Evolutionary conservation across 768 basidiomycete genomes (phyloP).

Genomic region (Russula vinacea): DNA sequence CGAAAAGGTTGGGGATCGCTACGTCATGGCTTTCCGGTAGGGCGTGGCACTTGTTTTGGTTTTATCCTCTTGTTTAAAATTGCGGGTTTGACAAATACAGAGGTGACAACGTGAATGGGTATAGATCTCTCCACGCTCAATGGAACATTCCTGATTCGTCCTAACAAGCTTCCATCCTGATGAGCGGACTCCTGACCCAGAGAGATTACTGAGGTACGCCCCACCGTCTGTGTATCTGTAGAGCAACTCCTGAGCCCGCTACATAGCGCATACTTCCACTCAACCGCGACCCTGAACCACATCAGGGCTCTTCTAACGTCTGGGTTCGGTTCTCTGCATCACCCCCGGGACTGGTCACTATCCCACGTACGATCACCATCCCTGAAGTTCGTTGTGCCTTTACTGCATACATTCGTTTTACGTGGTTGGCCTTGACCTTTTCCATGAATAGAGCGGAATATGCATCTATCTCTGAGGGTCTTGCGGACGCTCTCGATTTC

Average conservation of each 20-base stretch:
- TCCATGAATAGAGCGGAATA: conserved; percentile 61
- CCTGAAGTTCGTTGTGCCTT: conserved; percentile 50
- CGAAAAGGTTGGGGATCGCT: conserved; percentile 70
- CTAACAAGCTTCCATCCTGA: conserved; percentile 54
- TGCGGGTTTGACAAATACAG: conserved; percentile 43
- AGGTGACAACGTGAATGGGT: conserved; percentile 97
- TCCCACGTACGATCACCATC: conserved; percentile 83
- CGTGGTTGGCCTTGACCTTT: neutral
- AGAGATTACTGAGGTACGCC: conserved; percentile 58
- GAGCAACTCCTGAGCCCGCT: neutral
- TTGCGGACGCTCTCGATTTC: conserved; percentile 92
- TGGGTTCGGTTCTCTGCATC: conserved; percentile 89
- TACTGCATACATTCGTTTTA: neutral
- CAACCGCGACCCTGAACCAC: conserved; percentile 89
- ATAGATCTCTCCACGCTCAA: conserved; percentile 30
- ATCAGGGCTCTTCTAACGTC: conserved; percentile 84
- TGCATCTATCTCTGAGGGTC: conserved; percentile 75
- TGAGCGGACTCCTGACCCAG: conserved; percentile 53
- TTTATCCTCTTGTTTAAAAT: neutral
- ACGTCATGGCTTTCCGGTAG: conserved; percentile 81
- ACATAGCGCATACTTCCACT: conserved; percentile 90
- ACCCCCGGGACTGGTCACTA: conserved; percentile 81
- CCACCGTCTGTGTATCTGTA: neutral
- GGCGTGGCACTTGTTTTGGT: neutral
- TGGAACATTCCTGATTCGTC: neutral